phyloP scores from a whole-genome alignment of 176 grass and related monocot species.

The Ampelocalamus luodianensis region DNA sequence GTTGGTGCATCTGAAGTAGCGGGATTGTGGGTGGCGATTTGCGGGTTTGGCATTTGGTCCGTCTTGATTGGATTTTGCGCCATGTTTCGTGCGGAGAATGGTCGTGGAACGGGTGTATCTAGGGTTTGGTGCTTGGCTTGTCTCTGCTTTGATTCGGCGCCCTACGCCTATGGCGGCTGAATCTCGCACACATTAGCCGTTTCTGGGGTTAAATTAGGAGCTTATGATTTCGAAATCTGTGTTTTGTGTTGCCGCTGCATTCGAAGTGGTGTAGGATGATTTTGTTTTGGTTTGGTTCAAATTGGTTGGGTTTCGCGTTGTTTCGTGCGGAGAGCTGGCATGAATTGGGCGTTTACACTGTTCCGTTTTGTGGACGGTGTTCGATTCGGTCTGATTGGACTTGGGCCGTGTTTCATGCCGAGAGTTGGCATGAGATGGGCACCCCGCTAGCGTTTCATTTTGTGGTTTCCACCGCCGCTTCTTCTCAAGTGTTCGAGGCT shows the following conservation, averaged over 20 bases:
- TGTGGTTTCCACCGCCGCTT: background rate
- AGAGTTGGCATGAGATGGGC: background rate
- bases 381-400: background rate
- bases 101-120: background rate
- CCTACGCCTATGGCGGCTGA: background rate
- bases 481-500: background rate
- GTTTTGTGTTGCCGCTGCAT: background rate
- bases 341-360: background rate
- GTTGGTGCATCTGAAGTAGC: background rate
- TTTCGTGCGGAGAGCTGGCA: background rate
- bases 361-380: background rate
- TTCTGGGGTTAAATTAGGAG: background rate
- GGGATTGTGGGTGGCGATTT: background rate
- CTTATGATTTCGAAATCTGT: background rate
- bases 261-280: background rate
- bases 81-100: no score
- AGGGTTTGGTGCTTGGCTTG: background rate
- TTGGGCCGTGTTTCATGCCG: background rate
- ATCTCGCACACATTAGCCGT: background rate
- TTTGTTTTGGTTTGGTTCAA: background rate
- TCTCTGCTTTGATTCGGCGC: background rate
- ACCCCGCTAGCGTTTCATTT: background rate
- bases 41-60: background rate
- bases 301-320: background rate
- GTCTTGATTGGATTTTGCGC: background rate